Base-by-base conservation (phyloP, 202 grass and related monocot species). In the Digitaria exilis region DNA sequence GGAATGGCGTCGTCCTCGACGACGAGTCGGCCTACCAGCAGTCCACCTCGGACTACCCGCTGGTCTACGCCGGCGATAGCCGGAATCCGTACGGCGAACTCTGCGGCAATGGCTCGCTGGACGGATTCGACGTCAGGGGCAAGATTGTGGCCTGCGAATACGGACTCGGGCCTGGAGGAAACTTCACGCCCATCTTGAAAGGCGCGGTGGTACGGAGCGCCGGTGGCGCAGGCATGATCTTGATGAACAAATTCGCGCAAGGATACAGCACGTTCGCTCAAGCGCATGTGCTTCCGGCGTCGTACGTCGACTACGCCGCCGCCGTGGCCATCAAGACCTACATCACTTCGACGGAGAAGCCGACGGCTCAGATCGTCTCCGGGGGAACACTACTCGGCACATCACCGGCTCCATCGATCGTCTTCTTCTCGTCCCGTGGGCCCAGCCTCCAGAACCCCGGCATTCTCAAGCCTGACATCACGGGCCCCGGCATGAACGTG, bases 1-100 rank as follows among this genome's bases (percentile, higher is more conserved):
- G 67, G 0, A 87, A 94, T 29, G 89, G 84, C 14, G 18, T 59
- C 17, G 4, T 10, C 9, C 73, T 94, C 39, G 58, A 87, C 0
- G 92, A 89, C 29, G 84, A 94, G 67, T 89, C 92, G 0, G 15
- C 56, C 0, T 92, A 19, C 87, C 89, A 94, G 82, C 86, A 86
- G 43, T 16, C 71, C 30, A 13, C 17, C 1, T 74, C 71, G 21
- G 19, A 50, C 13, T 71, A 46, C 32, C 90, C 88, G 4, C 18
- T 96, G 21, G 90, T 93, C 34, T 91, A 93, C 46, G 70, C 66
- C 91, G 1, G 88, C 56, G 3, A 65, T 48, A 0, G 41, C 72
- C 1, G 2, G 60, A 73, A 11, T 29, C 70, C 3, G 51, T 84
- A 0, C 18, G 14, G 3, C 82, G 73, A 73, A 48, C 19, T 73